Base-by-base conservation (phyloP, 176 grass and related monocot genomes). In the Rhipidocladum racemiflorum region DNA sequence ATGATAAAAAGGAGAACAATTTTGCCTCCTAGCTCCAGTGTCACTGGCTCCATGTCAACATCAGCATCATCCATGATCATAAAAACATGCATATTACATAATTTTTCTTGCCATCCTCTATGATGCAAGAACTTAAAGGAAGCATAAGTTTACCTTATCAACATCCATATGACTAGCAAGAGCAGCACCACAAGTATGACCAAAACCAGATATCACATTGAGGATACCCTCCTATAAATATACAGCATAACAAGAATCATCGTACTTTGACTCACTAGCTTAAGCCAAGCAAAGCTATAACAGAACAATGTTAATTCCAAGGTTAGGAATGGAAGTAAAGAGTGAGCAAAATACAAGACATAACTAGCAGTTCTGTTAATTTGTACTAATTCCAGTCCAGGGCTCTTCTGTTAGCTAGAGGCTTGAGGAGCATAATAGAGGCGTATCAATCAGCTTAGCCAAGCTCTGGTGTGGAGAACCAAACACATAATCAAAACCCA, bases 101-200 rank as follows among this genome's bases (percentile, higher is more conserved):
- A 9, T 10, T 55, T 71, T 88, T 48, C 0, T 59, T 0, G 21
- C 6, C 9, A 18, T 15, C 16, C 7, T 81, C 4, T 3, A 63
- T 36, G 35, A 59, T 17, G 8, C 15, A 7, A 54, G 35, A 65
- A 53, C 23, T 8, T 35, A 1, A 56, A 74, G n/a, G 14, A 70
- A 61, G 14, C 27, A 20, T 68, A 68, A 2, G n/a, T 68, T 82
- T 87, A 95, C 93, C 97, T 99, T 99, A 79, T 99, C 97, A 39
- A 99, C 92, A 75, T 99, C 97, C 97, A 99, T 99, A 73, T 99
- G 97, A 75, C 93, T 90, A 80, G 97, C 91, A 91, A 99, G 84
- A 82, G 93, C 87, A 85, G 97, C 97, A 85, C 97, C 97, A 87
- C 91, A 93, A 76, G 93, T 93, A 44, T 93, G 97, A 53, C 97